A percentile compares a stretch with the other conserved stretches of the same genome.
phyloP scores from a whole-genome alignment of 495 filamentous ascomycete genomes.

The Tuber magnatum region DNA sequence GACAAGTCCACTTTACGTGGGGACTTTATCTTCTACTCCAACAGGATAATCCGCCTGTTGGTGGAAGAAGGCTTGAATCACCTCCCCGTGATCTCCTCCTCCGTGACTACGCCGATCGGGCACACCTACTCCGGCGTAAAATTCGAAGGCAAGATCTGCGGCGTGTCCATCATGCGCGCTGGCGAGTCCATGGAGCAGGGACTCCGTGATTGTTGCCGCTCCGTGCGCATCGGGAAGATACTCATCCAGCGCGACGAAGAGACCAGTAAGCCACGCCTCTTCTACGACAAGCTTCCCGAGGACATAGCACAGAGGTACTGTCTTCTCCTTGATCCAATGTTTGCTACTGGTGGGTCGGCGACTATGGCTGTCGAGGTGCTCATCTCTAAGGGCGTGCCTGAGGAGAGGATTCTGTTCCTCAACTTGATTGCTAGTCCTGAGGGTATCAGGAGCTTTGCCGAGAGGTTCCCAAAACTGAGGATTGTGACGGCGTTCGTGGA shows the following conservation, averaged over 20 bases:
- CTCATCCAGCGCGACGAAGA: conserved; percentile 96
- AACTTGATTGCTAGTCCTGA: conserved; percentile 94
- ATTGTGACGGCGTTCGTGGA: conserved; percentile 97
- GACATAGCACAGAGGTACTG: conserved; percentile 92
- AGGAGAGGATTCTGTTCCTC: conserved; percentile 89
- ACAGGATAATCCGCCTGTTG: conserved; percentile 94
- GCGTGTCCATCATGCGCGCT: conserved; percentile 95
- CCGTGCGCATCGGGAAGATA: conserved; percentile 95
- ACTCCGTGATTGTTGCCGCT: conserved; percentile 89
- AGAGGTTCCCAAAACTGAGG: conserved; percentile 82
- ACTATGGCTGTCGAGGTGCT: conserved; percentile 93
- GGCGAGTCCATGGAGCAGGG: conserved; percentile 99
- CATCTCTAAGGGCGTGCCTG: conserved; percentile 80
- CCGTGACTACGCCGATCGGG: conserved; percentile 75
- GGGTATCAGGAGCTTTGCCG: conserved; percentile 80
- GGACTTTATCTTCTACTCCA: conserved; percentile 99
- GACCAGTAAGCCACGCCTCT: conserved; percentile 80
- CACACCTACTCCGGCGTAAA: conserved; percentile 81
- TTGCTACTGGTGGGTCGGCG: conserved; percentile 96
- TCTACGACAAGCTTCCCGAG: conserved; percentile 92
- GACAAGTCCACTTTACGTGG: conserved; percentile 80
- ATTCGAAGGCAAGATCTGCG: conserved; percentile 97
- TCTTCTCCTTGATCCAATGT: conserved; percentile 94
- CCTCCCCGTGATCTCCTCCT: conserved; percentile 79
- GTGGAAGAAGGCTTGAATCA: conserved; percentile 98